Evolutionary conservation across 2,329 filamentous ascomycete genomes (phyloP), one percentile per base, ranked within the genome.

Genomic region (Phialophora macrospora): DNA sequence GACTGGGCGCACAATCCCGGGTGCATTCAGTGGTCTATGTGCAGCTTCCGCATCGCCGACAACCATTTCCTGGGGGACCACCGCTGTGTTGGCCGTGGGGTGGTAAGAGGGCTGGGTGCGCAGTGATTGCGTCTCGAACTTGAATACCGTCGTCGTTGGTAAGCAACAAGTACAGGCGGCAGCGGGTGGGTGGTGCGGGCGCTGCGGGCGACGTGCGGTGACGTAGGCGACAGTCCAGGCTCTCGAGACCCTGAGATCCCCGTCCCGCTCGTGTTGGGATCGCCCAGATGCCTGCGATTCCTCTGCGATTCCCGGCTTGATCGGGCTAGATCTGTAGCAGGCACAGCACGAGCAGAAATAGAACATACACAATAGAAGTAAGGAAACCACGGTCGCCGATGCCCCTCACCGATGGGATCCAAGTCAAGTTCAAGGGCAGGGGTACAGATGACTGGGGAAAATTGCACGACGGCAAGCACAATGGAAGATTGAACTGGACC

Each of bases 51-150:
- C 54, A 63, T 63, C 54, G 44, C 44, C 44, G 32, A 24, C 38
- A 20, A 63, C 54, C 60, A 63, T 63, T 46, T 51, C 60, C 51
- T 26, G 56, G 44, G 17, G 12, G 30, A 28, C n/a, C 30, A 52
- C 26, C 49, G 60, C 20, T 62, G 17, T 7, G 38, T 20, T 44
- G 17, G 38, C 14, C 17, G 17, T n/a, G 17, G 17, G 38, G 38
- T 26, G 20, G 38, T 49, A 22, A 17, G 14, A 44, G 26, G 17
- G 5, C 17, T 24, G 22, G 46, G 46, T 28, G n/a, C 9, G 24
- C 34, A 41, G 22, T 9, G 20, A 20, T 12, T 14, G 48, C 22
- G 7, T 22, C 17, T 51, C 48, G 8, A 26, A 14, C 12, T 26
- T 51, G 48, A 8, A 44, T 44, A 4, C 32, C 3, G 38, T 44